A percentile compares a stretch with the other conserved stretches of the same genome.
Evolutionary conservation across 306 rosid species (phyloP).

Genomic region (Morella rubra): DNA sequence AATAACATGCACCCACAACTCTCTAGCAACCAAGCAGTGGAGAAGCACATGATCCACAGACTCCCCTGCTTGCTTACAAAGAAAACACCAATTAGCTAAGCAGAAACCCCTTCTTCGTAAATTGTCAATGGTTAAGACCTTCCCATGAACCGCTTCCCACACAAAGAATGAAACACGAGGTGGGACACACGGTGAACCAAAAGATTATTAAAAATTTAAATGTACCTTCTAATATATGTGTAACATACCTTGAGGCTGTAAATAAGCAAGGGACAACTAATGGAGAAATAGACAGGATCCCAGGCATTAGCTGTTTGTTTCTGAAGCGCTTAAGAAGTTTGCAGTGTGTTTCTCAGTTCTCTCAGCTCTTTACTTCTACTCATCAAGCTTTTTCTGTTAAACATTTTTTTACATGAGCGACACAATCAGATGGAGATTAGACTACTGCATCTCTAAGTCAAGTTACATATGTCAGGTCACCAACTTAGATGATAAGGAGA

Average conservation of each 20-base stretch:
- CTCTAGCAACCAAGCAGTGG: too few species aligned
- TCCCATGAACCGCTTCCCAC: too few species aligned
- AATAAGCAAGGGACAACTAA: background rate
- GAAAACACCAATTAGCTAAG: too few species aligned
- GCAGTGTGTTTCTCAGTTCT: background rate
- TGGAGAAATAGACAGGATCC: background rate
- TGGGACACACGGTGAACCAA: constrained; percentile 6
- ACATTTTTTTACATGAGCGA: background rate
- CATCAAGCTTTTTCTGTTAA: background rate
- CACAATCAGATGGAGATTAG: background rate
- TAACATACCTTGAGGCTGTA: background rate
- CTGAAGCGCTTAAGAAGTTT: background rate
- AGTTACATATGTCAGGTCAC: too few species aligned
- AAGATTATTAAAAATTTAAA: background rate
- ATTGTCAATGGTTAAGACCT: too few species aligned
- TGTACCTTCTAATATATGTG: background rate
- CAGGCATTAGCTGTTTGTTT: background rate
- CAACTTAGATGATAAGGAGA: too few species aligned
- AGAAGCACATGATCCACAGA: too few species aligned
- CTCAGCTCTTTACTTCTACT: background rate
- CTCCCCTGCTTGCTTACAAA: too few species aligned
- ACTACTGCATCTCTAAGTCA: background rate
- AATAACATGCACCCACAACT: too few species aligned
- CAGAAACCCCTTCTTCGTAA: too few species aligned
- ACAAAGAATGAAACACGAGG: too few species aligned